Evolutionary conservation across 345 rosid genomes (phyloP), one percentile per base, ranked within the genome.

Genomic region (Populus nigra): DNA sequence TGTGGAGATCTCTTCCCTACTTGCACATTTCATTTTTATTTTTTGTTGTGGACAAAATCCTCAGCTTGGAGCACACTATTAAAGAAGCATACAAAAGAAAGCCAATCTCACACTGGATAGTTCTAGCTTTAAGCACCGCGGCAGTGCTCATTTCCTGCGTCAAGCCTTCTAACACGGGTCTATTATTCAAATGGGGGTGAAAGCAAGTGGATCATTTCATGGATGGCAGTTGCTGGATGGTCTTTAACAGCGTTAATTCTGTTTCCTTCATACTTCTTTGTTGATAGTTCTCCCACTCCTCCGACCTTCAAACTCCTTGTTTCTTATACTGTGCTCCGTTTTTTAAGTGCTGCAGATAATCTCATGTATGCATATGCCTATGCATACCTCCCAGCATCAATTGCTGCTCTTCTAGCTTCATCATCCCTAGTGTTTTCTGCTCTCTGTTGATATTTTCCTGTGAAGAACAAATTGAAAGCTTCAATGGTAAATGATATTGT

Each of bases 191-290:
- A 94, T 53, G 97, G 97, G 1, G 98, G 97, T 43, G 76, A 81
- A 68, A 94, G 98, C 90, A 93, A 94, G 77, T 94, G 97, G 98
- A 87, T 93, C 84, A 93, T 94, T 77, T 93, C 97, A 12, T 93
- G 97, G 98, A 91, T 86, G 13, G 88, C 97, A 0, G 97, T 91
- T 5, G 96, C 90, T 12, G 98, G 96, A 4, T 93, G 97, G 97
- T 97, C 97, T 72, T 67, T 93, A 73, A 87, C 92, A 75, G 89
- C 83, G 81, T 62, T 91, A 3, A 85, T 93, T 47, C 69, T 93
- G 45, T 31, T 91, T 61, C 93, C 91, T 0, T 84, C 89, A 4
- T 93, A 88, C 75, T 70, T 89, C 76, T 62, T 88, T 63, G 65
- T 79, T 49, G 82, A 82, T 72, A 88, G 78, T 8, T 81, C n/a